A percentile compares a stretch with the other conserved stretches of the same genome.
phyloP scores from a whole-genome alignment of 495 filamentous ascomycete genomes.

The Penicillium waksmanii region DNA sequence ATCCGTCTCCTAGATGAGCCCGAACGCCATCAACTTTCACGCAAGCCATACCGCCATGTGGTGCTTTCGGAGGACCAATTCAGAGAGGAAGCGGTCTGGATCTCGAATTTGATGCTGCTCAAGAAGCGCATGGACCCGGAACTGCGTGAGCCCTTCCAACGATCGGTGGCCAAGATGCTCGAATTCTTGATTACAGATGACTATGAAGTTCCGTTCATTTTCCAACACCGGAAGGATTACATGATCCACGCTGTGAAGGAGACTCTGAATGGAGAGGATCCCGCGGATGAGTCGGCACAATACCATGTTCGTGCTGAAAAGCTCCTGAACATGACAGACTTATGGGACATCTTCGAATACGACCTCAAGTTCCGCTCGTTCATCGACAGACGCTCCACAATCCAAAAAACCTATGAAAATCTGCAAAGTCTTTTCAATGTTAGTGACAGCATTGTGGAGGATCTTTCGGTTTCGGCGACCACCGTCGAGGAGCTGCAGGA shows the following conservation, averaged over 20 bases:
- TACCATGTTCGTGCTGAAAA: constrained; percentile 82
- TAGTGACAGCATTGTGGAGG: constrained; percentile 66
- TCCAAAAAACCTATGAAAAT: constrained; percentile 76
- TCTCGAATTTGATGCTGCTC: constrained; percentile 82
- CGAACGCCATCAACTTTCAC: constrained; percentile 89
- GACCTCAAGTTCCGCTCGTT: constrained; percentile 93
- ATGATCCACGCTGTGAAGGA: constrained; percentile 88
- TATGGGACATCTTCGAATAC: constrained; percentile 92
- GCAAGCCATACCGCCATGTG: constrained; percentile 81
- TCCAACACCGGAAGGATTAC: constrained; percentile 97
- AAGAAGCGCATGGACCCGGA: constrained; percentile 74
- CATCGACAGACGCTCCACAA: constrained; percentile 81
- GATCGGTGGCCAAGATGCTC: constrained; percentile 87
- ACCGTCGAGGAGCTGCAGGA: constrained; percentile 95
- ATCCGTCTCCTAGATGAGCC: constrained; percentile 88
- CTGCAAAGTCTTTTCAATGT: constrained; percentile 60
- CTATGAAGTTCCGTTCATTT: constrained; percentile 94
- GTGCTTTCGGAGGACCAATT: constrained; percentile 77
- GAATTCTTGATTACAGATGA: constrained; percentile 92
- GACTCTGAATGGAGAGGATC: constrained; percentile 51
- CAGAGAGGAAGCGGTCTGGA: constrained; percentile 89
- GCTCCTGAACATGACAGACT: constrained; percentile 85
- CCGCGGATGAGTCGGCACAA: constrained; percentile 67
- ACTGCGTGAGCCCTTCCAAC: constrained; percentile 79
- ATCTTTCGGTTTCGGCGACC: constrained; percentile 71